phyloP scores from a whole-genome alignment of 2,329 filamentous ascomycete genomes.

The Cytospora schulzeri region DNA sequence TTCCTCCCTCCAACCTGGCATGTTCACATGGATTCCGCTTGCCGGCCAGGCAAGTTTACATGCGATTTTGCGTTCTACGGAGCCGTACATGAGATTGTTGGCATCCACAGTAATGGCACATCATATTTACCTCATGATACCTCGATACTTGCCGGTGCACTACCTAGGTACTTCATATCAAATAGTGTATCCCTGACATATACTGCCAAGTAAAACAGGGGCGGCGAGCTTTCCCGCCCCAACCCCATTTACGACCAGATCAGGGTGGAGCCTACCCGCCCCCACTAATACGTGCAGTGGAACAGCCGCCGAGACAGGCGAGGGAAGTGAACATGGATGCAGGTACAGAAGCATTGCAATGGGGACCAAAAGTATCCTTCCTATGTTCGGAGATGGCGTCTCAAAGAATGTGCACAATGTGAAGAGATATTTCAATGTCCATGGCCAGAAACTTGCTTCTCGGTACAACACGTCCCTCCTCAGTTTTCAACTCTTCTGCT shows the following conservation, averaged over 20 bases:
- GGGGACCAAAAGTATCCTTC: background rate
- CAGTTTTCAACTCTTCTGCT: background rate
- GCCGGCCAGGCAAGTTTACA: background rate
- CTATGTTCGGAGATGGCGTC: background rate
- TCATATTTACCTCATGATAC: background rate
- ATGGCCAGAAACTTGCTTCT: background rate
- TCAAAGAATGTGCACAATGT: background rate
- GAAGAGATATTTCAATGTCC: slow-evolving; percentile 5
- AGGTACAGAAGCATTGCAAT: background rate
- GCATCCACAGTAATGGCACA: background rate
- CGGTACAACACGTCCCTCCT: background rate
- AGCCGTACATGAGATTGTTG: background rate
- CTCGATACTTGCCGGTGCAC: background rate
- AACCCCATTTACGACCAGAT: slow-evolving; percentile 20
- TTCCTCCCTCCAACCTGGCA: too few species aligned
- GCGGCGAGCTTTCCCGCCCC: background rate
- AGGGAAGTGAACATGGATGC: background rate
- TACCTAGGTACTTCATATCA: background rate
- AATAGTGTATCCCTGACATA: background rate
- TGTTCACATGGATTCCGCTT: background rate
- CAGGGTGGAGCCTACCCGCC: slow-evolving; percentile 5
- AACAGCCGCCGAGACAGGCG: background rate
- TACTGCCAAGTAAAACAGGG: background rate
- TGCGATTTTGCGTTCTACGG: background rate
- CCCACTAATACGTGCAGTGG: background rate